Base-by-base conservation (phyloP, 331 rosid genomes). In the Arachis monticola region DNA sequence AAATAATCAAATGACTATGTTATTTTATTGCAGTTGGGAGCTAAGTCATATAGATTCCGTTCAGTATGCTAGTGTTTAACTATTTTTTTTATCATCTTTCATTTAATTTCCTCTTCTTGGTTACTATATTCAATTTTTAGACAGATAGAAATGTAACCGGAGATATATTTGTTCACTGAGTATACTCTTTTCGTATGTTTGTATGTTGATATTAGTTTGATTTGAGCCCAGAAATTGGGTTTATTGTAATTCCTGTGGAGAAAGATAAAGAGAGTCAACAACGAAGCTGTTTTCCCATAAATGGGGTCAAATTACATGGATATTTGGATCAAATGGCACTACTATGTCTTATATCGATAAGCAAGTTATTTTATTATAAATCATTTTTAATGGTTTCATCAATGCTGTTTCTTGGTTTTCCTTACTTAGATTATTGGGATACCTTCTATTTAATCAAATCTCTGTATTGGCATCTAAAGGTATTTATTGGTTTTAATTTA, bases 1-100 rank as follows among this genome's bases (percentile, higher is more conserved):
- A 60, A 70, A 75, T 62, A 45, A 53, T 79, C 8, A 60, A 70
- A 75, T 56, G 52, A 53, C 76, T 30, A 57, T 31, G 56, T 60
- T 42, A 10, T 73, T 44, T 22, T 55, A 13, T 65, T 66, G 48
- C 46, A 32, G 52, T 69, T 50, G 48, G 14, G 60, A 31, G 60
- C 70, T 77, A 58, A 44, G 27, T 40, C 47, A 4, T 46, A 7
- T 35, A 53, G 51, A 32, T 44, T 67, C 7, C 35, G 40, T 32
- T 77, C 22, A 60, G 47, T 72, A 44, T 77, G 62, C 41, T 65
- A 46, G 56, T 62, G 68, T 59, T 50, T 53, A 45, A 52, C 45
- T 38, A 6, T 8, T n/a, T 48, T 56, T 56, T 67, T 72, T 53
- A 40, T 68, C 51, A 32, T 46, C 69, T 53, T n/a, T 50, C 59